Evolutionary conservation across 306 rosid species (phyloP).

Genomic region (Citrullus mucosospermus): DNA sequence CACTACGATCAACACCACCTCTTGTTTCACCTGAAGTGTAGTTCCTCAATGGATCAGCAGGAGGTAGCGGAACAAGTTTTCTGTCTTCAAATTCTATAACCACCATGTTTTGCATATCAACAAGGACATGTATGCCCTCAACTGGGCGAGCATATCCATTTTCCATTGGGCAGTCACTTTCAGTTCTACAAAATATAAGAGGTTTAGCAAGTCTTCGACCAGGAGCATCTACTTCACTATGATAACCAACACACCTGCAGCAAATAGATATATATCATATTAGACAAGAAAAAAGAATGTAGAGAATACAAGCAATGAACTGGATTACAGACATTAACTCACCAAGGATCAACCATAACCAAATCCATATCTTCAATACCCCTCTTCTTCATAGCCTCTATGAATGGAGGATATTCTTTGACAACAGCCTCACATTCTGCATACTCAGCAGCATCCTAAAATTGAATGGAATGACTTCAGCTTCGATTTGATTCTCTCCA

Average conservation of each 20-base stretch:
- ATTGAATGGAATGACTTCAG: neutral
- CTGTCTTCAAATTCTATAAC: slow-evolving; percentile 82
- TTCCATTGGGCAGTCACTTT: slow-evolving; percentile 96
- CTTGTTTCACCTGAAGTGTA: slow-evolving; percentile 84
- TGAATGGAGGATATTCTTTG: slow-evolving; percentile 76
- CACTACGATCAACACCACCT: slow-evolving; percentile 85
- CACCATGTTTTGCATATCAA: slow-evolving; percentile 88
- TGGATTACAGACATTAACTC: slow-evolving; percentile 1
- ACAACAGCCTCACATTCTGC: slow-evolving; percentile 93
- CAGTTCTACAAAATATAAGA: slow-evolving; percentile 71
- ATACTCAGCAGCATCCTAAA: slow-evolving; percentile 78
- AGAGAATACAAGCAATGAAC: neutral
- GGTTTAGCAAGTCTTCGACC: slow-evolving; percentile 82
- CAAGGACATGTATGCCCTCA: slow-evolving; percentile 71
- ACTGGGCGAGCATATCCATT: slow-evolving; percentile 94
- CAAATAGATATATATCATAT: neutral
- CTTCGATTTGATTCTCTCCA: too few species aligned
- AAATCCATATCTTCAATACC: slow-evolving; percentile 94
- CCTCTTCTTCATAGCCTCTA: slow-evolving; percentile 91
- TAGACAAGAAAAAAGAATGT: neutral
- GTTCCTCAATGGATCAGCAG: slow-evolving; percentile 90
- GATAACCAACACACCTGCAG: slow-evolving; percentile 84
- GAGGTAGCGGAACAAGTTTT: slow-evolving; percentile 85
- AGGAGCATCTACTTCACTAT: slow-evolving; percentile 75
- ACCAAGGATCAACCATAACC: slow-evolving; percentile 93